Percentiles rank a stretch among this genome's conserved stretches.
Evolutionary conservation across 768 basidiomycete species (phyloP).

Genomic region (Fomitopsis pulvina): DNA sequence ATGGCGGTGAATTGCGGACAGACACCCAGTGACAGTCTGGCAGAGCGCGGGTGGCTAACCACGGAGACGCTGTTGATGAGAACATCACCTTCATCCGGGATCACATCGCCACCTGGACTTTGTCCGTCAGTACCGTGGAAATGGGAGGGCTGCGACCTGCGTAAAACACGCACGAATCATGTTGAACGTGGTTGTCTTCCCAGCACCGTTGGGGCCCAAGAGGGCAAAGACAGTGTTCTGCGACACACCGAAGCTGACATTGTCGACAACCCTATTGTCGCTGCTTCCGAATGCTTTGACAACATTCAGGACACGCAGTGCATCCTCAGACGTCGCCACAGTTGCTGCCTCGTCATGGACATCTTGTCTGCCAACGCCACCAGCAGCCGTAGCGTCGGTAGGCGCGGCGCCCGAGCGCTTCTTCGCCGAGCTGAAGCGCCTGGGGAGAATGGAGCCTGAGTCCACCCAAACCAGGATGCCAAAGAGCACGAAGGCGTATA

Average conservation of each 20-base stretch:
- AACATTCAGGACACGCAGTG: constrained; percentile 56
- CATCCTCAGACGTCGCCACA: constrained; percentile 43
- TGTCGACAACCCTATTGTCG: constrained; percentile 56
- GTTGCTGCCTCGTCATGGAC: constrained; percentile 47
- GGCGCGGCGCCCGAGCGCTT: not conserved
- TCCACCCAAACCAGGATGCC: constrained; percentile 64
- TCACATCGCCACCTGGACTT: constrained; percentile 55
- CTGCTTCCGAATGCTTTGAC: constrained; percentile 46
- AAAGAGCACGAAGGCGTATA: constrained; percentile 53
- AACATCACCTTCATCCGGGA: constrained; percentile 65
- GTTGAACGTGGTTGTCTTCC: constrained; percentile 79
- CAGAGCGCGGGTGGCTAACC: constrained; percentile 52
- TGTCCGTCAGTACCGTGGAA: not conserved
- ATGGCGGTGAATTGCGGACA: constrained; percentile 85
- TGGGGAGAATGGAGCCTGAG: constrained; percentile 52
- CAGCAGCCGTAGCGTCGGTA: not conserved
- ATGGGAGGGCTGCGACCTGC: no score
- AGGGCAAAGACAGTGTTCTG: constrained; percentile 62
- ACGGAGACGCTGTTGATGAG: constrained; percentile 62
- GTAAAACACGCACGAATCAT: constrained; percentile 73
- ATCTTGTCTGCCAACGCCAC: constrained; percentile 29
- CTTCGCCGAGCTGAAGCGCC: constrained; percentile 24
- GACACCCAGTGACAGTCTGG: constrained; percentile 67
- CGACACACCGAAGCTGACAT: constrained; percentile 64
- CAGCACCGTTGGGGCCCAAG: constrained; percentile 79